These are phyloP conservation scores for Phytophthora niederhauseri DNA, from an alignment of 352 stramenopile genomes.

Conservation along the genomic window DNA sequence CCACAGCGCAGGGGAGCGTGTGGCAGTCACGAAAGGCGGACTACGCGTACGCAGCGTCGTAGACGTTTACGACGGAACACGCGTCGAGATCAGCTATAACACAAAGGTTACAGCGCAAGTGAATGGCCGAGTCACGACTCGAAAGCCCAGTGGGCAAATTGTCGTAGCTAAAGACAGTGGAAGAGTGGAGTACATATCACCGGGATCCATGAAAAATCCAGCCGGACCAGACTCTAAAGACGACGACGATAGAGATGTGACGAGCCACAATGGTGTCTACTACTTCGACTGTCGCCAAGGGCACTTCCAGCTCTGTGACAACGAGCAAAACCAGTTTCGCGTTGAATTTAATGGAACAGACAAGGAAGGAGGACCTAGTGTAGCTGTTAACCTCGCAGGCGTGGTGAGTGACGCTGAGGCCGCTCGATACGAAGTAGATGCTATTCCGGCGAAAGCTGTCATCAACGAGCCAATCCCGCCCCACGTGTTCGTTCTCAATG, in stretches of 20 bases:
- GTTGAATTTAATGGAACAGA: slow-evolving; percentile 44
- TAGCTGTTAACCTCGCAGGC: slow-evolving; percentile 64
- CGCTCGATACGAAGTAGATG: slow-evolving; percentile 52
- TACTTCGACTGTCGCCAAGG: slow-evolving; percentile 72
- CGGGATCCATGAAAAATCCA: background rate
- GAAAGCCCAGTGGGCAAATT: slow-evolving; percentile 50
- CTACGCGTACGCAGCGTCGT: slow-evolving; percentile 61
- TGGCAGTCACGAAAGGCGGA: slow-evolving; percentile 76
- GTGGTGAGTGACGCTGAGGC: slow-evolving; percentile 59
- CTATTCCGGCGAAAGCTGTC: slow-evolving; percentile 60
- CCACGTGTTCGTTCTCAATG: slow-evolving; percentile 72
- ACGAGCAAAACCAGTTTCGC: slow-evolving; percentile 73
- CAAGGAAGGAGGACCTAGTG: slow-evolving; percentile 27
- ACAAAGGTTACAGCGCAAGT: slow-evolving; percentile 79
- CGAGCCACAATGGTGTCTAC: slow-evolving; percentile 69
- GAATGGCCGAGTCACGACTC: slow-evolving; percentile 61
- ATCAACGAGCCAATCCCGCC: slow-evolving; percentile 83
- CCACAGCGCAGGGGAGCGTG: slow-evolving; percentile 59
- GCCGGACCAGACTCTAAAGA: slow-evolving; percentile 33
- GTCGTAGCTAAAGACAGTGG: slow-evolving; percentile 77
- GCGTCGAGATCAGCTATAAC: slow-evolving; percentile 74
- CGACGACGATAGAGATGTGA: slow-evolving; percentile 64
- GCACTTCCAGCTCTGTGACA: slow-evolving; percentile 63
- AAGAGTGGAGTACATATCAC: slow-evolving; percentile 57
- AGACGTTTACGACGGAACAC: slow-evolving; percentile 58